Base-by-base conservation (phyloP, 495 filamentous ascomycete species). In the Chaetomium tenue region DNA sequence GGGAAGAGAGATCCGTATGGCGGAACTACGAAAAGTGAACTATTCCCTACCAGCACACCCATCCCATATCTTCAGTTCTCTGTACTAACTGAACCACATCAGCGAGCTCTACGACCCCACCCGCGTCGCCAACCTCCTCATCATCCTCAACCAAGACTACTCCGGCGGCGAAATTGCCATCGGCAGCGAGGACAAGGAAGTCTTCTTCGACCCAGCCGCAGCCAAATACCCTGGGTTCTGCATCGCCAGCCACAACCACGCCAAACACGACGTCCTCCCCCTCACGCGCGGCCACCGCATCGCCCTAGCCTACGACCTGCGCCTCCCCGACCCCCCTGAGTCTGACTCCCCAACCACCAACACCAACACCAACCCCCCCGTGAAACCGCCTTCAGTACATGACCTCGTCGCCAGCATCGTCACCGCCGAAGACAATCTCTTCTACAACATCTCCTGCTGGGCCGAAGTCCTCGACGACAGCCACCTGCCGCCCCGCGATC, bases 191-290 rank as follows among this genome's bases (percentile, higher is more conserved):
- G 8, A 48, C 42, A 57, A 39, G 22, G 52, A 57, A n/a, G 16
- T 50, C 12, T 50, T 57, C 18, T 63, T 63, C 42, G 61, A 63
- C 22, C 61, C 52, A 3, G 61, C 61, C 8, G 18, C 51, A 18
- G 26, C 11, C 25, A 30, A 39, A 12, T 3, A 37, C 15, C 6
- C 4, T 18, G 42, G 50, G 3, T 63, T 37, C 53, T 58, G 33
- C 61, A 57, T 63, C 26, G 61, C 61, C 18, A 63, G 61, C 23
- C 61, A 63, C 39, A n/a, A 46, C 7, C 28, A 42, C 2, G 53
- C 53, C 42, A 33, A 50, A 3, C 53, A 57, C 23, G 59, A 66
- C 18, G 11, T 16, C 0, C 44, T 54, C 1, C 59, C 59, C 0
- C 51, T 66, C 0, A 26, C 52, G 0, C 16, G 30, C 4, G 60